A percentile compares a stretch with the other conserved stretches of the same genome.
Evolutionary conservation across 768 basidiomycete genomes (phyloP).

Genomic region (Cystobasidium ongulense): DNA sequence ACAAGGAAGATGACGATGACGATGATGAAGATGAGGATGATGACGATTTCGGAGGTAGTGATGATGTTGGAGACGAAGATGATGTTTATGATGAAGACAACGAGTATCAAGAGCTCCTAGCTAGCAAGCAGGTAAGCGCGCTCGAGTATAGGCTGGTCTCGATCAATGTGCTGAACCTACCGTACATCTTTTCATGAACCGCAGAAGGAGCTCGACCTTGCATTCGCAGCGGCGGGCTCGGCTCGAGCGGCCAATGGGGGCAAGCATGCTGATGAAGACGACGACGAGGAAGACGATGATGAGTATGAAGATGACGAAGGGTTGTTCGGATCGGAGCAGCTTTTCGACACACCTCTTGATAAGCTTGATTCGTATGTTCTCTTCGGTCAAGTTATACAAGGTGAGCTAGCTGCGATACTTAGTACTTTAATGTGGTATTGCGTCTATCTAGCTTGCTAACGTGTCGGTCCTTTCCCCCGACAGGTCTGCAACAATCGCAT

Average conservation of each 20-base stretch:
- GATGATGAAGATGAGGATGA: constrained; percentile 48
- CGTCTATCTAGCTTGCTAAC: background rate
- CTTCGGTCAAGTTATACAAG: constrained; percentile 69
- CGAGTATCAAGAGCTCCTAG: constrained; percentile 76
- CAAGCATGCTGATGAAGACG: constrained; percentile 43
- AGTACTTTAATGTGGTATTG: background rate
- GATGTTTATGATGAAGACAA: constrained; percentile 88
- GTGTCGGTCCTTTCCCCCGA: background rate
- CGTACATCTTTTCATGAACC: no score
- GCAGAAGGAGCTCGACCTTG: constrained; percentile 12
- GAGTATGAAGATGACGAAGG: constrained; percentile 51
- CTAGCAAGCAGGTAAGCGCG: constrained; percentile 56
- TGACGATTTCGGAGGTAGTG: background rate
- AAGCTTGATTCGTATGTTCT: constrained; percentile 64
- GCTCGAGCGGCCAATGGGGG: constrained; percentile 48
- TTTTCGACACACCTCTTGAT: constrained; percentile 76
- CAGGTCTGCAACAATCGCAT: constrained; percentile 40
- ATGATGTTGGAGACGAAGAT: constrained; percentile 49
- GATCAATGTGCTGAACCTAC: no score
- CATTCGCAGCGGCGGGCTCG: constrained; percentile 45
- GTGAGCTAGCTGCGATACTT: constrained; percentile 47
- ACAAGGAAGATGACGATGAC: constrained; percentile 47
- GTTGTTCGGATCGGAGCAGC: constrained; percentile 56
- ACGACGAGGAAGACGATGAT: constrained; percentile 46
- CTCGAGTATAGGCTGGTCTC: background rate